Percentiles rank a stretch among this genome's conserved stretches.
phyloP scores from a whole-genome alignment of 441 rosid species.

The Codiaeum variegatum region DNA sequence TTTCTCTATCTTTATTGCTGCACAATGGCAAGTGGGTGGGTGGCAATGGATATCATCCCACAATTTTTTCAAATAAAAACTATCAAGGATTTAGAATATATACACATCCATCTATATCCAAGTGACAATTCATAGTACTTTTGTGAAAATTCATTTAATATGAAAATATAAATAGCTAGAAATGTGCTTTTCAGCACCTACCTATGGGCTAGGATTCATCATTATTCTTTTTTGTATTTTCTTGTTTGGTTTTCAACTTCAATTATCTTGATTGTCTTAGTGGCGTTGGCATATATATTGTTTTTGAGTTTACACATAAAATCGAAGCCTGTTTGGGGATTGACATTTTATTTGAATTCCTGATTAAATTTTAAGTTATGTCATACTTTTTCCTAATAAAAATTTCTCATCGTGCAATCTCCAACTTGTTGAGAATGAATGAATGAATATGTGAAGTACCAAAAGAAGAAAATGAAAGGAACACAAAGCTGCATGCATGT shows the following conservation, averaged over 20 bases:
- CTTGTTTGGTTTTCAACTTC: not conserved
- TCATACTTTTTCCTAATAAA: not conserved
- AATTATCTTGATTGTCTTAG: not conserved
- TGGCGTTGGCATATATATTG: not conserved
- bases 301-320: not conserved
- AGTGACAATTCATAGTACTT: conserved; percentile 6
- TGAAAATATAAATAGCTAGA: not conserved
- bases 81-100: not conserved
- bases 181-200: not conserved
- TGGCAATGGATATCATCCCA: not conserved
- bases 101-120: not conserved
- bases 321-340: no score
- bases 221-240: not conserved
- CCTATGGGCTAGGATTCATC: not conserved
- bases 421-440: no score
- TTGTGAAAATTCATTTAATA: not conserved
- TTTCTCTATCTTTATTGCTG: not conserved
- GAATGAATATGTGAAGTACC: not conserved
- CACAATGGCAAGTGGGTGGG: conserved; percentile 15
- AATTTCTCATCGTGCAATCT: no score
- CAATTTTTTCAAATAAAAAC: not conserved
- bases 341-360: no score
- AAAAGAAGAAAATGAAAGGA: not conserved
- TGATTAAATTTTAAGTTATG: no score
- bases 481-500: not conserved